Base-by-base conservation (phyloP, 73 alveolate species). In the Urostyla sp. region DNA sequence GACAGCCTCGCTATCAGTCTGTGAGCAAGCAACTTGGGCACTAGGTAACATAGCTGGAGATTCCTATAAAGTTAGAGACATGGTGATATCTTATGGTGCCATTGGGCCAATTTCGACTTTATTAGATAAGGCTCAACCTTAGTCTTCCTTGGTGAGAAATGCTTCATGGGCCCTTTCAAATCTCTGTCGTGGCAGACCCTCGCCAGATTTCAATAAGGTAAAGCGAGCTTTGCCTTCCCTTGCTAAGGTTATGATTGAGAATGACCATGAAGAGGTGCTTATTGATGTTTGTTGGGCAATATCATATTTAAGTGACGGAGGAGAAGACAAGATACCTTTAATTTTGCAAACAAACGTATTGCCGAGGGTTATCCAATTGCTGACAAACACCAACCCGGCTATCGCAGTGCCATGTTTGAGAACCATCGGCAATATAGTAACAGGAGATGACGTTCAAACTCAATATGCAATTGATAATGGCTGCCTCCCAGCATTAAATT, bases 1-100 rank as follows among this genome's bases (percentile, higher is more conserved):
- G 59, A 91, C 98, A 34, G 86, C 93, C 8, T 89, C 85, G 28
- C 88, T 75, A 46, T 98, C 96, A 59, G 94, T 96, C 46, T 89
- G 80, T 18, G 97, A 94, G 56, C 96, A 96, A 66, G 97, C 98
- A 0, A 90, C 96, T 45, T 96, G 99, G 99, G 95, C 98, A 8
- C 80, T 97, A 3, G 99, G 99, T 34, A 97, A 97, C 85, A 95
- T 97, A 69, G 97, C 99, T 7, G 98, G 99, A 38, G 99, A 96
- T 45, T 75, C 96, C 67, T 27, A 78, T 43, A 80, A 93, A 49
- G 87, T 80, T 49, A 89, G 99, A 69, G 98, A 95, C 72, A 46
- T 85, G 8, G 85, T 97, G 54, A 84, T 95, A 21, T 72, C 85
- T 35, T 90, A 69, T 18, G 97, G 96, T 46, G 96, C 97, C n/a